phyloP scores from a whole-genome alignment of 495 filamentous ascomycete genomes.

The Penicilliopsis zonata region DNA sequence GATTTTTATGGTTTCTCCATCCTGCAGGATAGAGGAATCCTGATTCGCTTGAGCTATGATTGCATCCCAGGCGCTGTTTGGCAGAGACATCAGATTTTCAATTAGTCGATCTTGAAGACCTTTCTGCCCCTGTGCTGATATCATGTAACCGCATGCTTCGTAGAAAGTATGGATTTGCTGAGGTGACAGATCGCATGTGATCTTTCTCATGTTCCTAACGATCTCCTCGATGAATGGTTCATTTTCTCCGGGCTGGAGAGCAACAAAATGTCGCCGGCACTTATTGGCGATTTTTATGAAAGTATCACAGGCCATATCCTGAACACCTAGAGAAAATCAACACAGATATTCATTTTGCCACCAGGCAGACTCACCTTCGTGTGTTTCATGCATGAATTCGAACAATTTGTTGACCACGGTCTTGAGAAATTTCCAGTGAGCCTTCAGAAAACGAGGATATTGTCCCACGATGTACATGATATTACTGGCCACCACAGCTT shows the following conservation, averaged over 20 bases:
- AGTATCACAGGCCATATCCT: constrained; percentile 99
- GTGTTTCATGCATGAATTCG: constrained; percentile 99
- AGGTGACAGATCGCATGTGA: constrained; percentile 86
- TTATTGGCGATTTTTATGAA: constrained; percentile 99
- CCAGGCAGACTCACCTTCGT: constrained; percentile 60
- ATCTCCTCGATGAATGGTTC: constrained; percentile 99
- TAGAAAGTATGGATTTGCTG: constrained; percentile 99
- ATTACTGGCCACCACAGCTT: constrained; percentile 96
- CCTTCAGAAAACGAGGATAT: constrained; percentile 95
- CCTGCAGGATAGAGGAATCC: constrained; percentile 72
- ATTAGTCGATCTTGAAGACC: constrained; percentile 82
- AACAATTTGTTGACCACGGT: constrained; percentile 99
- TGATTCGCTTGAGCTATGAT: constrained; percentile 80
- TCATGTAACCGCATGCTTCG: constrained; percentile 98
- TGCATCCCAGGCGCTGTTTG: constrained; percentile 87
- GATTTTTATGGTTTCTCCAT: constrained; percentile 90
- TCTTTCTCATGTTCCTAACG: constrained; percentile 85
- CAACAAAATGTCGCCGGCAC: constrained; percentile 95
- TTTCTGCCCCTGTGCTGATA: constrained; percentile 91
- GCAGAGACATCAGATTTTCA: constrained; percentile 81
- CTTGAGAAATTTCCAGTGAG: constrained; percentile 99
- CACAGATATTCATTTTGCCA: not conserved
- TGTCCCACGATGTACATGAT: constrained; percentile 99
- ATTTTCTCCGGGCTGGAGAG: constrained; percentile 82
- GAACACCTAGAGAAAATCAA: constrained; percentile 56